phyloP scores from a whole-genome alignment of 1,284 basidiomycete genomes.

The Mycosarcoma mackinlayi region DNA sequence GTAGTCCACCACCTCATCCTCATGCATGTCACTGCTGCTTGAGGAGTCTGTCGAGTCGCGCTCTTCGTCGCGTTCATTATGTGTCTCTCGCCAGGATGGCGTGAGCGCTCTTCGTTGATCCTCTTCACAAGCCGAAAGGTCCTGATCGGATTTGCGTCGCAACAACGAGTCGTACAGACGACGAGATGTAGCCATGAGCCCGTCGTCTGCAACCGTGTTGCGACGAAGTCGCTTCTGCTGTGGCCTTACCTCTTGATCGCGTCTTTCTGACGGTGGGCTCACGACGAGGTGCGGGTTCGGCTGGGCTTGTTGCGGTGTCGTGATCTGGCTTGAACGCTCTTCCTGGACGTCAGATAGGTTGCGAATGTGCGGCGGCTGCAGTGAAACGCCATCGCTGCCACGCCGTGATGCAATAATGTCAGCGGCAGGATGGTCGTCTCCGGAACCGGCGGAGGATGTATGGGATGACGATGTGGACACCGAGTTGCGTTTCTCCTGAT shows the following conservation, averaged over 20 bases:
- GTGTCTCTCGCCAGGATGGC: background rate
- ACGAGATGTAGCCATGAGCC: constrained; percentile 31
- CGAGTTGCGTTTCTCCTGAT: constrained; percentile 19
- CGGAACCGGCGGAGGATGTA: constrained; percentile 10
- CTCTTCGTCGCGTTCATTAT: constrained; percentile 11
- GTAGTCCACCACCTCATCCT: constrained; percentile 58
- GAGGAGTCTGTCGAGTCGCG: constrained; percentile 7
- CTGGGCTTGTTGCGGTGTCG: background rate
- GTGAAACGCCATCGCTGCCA: constrained; percentile 1
- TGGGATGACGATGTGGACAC: constrained; percentile 20
- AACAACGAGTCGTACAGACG: constrained; percentile 29
- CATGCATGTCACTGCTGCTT: constrained; percentile 40
- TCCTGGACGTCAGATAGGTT: constrained; percentile 44
- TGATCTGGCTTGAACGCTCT: constrained; percentile 16
- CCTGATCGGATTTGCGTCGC: constrained; percentile 23
- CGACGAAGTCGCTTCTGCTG: constrained; percentile 11
- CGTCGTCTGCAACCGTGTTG: constrained; percentile 18
- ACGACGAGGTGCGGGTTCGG: background rate
- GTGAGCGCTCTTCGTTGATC: constrained; percentile 10
- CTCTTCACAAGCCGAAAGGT: background rate
- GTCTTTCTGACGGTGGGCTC: background rate
- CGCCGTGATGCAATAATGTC: background rate
- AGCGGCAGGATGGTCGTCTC: background rate
- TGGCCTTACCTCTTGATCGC: background rate
- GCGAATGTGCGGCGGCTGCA: constrained; percentile 18